Evolutionary conservation across 495 filamentous ascomycete species (phyloP).

Genomic region (Staphylotrichum longicolle): DNA sequence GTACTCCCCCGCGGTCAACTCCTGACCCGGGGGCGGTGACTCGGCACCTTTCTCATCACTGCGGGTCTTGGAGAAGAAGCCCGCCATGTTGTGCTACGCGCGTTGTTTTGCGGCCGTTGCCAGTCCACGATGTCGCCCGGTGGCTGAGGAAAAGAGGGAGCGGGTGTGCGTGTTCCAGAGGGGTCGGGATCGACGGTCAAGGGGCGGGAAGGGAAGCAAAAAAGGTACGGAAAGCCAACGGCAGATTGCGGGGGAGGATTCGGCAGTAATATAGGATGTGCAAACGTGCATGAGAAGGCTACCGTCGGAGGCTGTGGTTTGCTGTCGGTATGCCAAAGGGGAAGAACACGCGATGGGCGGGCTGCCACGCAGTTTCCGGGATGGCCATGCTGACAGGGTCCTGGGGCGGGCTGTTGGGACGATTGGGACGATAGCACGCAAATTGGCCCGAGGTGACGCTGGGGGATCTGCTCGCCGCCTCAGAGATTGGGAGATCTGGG

Average conservation of each 20-base stretch:
- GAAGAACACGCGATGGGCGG: not conserved
- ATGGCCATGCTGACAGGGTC: not conserved
- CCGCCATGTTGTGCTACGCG: constrained; percentile 19
- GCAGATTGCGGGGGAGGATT: constrained; percentile 1
- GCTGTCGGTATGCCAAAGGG: constrained; percentile 9
- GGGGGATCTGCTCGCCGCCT: not conserved
- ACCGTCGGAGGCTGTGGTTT: not conserved
- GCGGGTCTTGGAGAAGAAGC: constrained; percentile 22
- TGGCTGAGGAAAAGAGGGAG: not conserved
- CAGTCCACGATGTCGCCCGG: not conserved
- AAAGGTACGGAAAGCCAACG: not conserved
- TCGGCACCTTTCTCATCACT: constrained; percentile 29
- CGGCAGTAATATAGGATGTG: constrained; percentile 9
- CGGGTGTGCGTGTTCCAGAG: too few relatives aligned
- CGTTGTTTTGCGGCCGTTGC: not conserved
- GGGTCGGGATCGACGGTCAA: not conserved
- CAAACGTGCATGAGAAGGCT: not conserved
- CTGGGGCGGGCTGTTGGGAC: not conserved
- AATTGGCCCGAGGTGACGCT: too few relatives aligned
- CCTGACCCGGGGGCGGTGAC: constrained; percentile 21
- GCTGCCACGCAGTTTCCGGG: not conserved
- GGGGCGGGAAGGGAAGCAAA: not conserved
- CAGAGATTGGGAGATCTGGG: too few relatives aligned
- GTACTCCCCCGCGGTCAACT: not conserved
- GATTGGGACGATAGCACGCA: too few relatives aligned